Conservation (phyloP, 2,329 filamentous ascomycete species). For the Cryphonectria carpinicola region DNA sequence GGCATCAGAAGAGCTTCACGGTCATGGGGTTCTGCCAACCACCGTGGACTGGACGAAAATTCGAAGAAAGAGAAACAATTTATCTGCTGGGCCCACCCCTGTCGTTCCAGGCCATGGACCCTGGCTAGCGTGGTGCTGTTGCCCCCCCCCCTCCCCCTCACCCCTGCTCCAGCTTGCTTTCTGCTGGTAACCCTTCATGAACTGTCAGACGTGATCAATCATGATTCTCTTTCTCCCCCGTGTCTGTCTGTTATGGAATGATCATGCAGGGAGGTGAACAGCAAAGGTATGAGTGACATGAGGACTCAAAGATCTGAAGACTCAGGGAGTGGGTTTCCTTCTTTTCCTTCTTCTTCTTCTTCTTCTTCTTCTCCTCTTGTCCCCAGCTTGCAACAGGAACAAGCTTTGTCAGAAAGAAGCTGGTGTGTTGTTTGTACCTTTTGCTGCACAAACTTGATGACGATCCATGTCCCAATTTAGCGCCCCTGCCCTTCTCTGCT, state of each 20-base stretch:
- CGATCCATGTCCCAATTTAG: slow-evolving; percentile 15
- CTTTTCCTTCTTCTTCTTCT: too few relatives aligned
- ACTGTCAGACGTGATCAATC: background rate
- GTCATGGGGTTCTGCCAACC: background rate
- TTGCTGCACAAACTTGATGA: slow-evolving; percentile 11
- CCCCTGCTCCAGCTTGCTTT: slow-evolving; percentile 11
- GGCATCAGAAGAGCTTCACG: slow-evolving; percentile 1
- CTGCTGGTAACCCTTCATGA: background rate
- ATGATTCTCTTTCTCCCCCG: too few relatives aligned
- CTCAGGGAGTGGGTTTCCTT: too few relatives aligned
- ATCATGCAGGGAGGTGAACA: too few relatives aligned
- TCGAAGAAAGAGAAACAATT: slow-evolving; percentile 3
- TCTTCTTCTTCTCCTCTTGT: too few relatives aligned
- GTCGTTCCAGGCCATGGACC: slow-evolving; percentile 10
- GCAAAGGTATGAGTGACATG: too few relatives aligned
- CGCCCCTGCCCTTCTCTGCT: slow-evolving; percentile 6
- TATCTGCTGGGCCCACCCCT: background rate
- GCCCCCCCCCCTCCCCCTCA: too few relatives aligned
- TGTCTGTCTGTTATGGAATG: too few relatives aligned
- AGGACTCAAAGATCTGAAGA: too few relatives aligned
- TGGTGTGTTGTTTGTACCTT: slow-evolving; percentile 8
- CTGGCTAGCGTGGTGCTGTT: slow-evolving; percentile 6
- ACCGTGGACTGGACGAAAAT: slow-evolving; percentile 3
- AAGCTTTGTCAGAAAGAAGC: slow-evolving; percentile 9
- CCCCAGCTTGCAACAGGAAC: background rate